Evolutionary conservation across 2,329 filamentous ascomycete genomes (phyloP).

Genomic region (Simplicillium aogashimaense): DNA sequence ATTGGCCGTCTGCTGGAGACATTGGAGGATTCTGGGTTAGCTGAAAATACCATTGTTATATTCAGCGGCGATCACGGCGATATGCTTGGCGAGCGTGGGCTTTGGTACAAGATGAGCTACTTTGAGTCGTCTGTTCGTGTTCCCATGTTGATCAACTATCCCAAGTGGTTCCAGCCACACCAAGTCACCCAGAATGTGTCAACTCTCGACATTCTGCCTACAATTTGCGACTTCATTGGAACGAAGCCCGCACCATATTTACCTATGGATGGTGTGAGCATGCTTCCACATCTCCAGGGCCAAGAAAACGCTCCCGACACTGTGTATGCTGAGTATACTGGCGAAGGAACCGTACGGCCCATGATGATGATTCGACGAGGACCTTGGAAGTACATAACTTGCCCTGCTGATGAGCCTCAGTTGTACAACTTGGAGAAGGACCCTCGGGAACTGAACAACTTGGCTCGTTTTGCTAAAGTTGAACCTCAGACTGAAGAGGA

Average conservation of each 20-base stretch:
- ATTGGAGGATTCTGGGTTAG: constrained; percentile 68
- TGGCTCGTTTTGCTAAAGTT: constrained; percentile 40
- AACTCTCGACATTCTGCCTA: constrained; percentile 82
- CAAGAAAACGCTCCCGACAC: constrained; percentile 74
- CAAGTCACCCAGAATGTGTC: constrained; percentile 78
- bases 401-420: constrained; percentile 73
- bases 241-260: constrained; percentile 58
- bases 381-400: constrained; percentile 84
- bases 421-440: constrained; percentile 72
- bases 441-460: constrained; percentile 66
- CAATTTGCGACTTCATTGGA: constrained; percentile 73
- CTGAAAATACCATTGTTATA: constrained; percentile 80
- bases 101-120: constrained; percentile 99
- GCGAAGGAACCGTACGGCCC: constrained; percentile 80
- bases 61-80: constrained; percentile 93
- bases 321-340: constrained; percentile 92
- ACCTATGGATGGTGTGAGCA: constrained; percentile 77
- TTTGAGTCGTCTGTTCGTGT: constrained; percentile 87
- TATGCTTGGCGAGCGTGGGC: constrained; percentile 84
- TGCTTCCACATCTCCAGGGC: constrained; percentile 66
- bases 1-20: constrained; percentile 73
- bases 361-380: constrained; percentile 91
- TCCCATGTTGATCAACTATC: constrained; percentile 76
- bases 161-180: constrained; percentile 63
- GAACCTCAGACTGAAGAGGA: constrained; percentile 30